Evolutionary conservation across 768 basidiomycete species (phyloP), one percentile per base, ranked within the genome.

Genomic region (Daedaleopsis nitida): DNA sequence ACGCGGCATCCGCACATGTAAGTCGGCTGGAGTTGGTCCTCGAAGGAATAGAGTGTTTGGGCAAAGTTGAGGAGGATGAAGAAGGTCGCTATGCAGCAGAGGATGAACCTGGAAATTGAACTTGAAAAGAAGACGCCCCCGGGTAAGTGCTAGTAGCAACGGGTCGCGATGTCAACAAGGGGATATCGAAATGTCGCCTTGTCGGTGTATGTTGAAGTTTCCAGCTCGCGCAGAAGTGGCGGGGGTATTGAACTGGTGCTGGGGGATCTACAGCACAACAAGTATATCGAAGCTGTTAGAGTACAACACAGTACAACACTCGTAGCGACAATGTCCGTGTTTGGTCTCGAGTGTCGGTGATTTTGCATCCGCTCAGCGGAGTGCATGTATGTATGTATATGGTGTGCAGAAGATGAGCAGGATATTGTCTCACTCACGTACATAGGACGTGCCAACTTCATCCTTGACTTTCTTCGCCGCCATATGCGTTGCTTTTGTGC

Each of bases 401-500:
- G n/a, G n/a, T n/a, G n/a, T 32, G 27, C 27, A 32, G 27, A 32
- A 32, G 27, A 43, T 43, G 42, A 43, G 42, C 42, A 14, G 42
- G 42, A 13, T 5, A n/a, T n/a, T 14, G 3, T n/a, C n/a, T n/a
- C 5, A 43, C 42, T n/a, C 13, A 13, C 14, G 42, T 14, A 1
- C 13, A 43, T 47, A 10, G 21, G 45, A 27, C 13, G 6, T 3
- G 21, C 19, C 10, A 49, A 24, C 19, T 3, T 56, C 52, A 85
- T 7, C 85, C 91, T 67, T 91, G 88, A 58, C 78, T 82, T 58
- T 88, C 88, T 34, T 83, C 82, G 21, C 58, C 63, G 10, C 76
- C 78, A 72, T 86, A 81, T 1, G 91, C 78, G 72, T 97, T 98
- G 64, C 92, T 95, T 76, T 93, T 96, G 76, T 98, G 96, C 74